Evolutionary conservation across 202 grass and related monocot genomes (phyloP).

Genomic region (Carex arenaria): DNA sequence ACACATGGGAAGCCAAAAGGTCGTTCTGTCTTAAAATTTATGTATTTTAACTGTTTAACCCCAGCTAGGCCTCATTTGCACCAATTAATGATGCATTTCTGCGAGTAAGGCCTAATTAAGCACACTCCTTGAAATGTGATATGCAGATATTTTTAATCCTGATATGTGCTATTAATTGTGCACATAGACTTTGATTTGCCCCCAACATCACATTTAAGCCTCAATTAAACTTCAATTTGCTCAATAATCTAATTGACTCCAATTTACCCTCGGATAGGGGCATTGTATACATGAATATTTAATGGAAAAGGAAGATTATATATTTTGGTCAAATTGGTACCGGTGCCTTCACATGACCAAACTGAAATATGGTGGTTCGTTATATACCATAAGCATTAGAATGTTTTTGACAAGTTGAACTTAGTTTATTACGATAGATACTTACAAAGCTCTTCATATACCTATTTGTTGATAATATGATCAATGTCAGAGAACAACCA

Average conservation of each 20-base stretch:
- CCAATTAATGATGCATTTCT: not conserved
- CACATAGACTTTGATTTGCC: not conserved
- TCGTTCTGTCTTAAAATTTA: conserved; percentile 22
- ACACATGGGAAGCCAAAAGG: conserved; percentile 79
- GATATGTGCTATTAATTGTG: not conserved
- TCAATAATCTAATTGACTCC: not conserved
- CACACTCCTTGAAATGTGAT: not conserved
- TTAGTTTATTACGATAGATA: not conserved
- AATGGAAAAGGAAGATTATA: not conserved
- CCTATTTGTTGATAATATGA: not conserved
- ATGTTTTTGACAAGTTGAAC: not conserved
- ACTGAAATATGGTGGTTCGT: not conserved
- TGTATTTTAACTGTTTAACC: not conserved
- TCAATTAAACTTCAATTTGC: not conserved
- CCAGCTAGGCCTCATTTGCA: not conserved
- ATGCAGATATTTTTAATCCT: not conserved
- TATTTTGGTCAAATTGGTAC: not conserved
- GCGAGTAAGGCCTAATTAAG: not conserved
- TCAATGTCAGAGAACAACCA: conserved; percentile 48
- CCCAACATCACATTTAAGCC: not conserved
- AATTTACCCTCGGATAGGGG: not conserved
- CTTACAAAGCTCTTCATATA: not conserved
- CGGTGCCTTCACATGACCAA: not conserved
- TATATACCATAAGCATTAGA: not conserved
- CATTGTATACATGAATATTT: not conserved